Evolutionary conservation across 1,284 basidiomycete genomes (phyloP).

Genomic region (Mycosarcoma mackinlayi): DNA sequence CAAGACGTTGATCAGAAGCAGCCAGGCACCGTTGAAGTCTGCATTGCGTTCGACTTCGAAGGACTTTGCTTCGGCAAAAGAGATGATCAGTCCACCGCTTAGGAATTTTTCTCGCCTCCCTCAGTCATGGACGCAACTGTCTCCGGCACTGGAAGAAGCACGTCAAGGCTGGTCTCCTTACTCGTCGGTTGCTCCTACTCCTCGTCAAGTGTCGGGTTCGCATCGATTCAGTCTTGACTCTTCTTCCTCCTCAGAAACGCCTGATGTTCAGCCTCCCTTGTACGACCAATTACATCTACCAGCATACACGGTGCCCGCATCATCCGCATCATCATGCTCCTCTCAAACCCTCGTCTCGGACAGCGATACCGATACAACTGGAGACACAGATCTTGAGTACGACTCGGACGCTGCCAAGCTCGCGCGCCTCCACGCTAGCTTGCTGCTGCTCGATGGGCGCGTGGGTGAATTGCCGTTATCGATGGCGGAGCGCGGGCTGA

Average conservation of each 20-base stretch:
- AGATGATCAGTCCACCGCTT: conserved; percentile 12
- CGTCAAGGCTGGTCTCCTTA: conserved; percentile 38
- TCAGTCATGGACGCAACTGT: neutral
- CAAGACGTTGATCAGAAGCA: neutral
- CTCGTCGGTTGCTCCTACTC: conserved; percentile 29
- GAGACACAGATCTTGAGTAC: conserved; percentile 8
- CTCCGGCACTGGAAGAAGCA: conserved; percentile 13
- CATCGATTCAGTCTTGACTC: conserved; percentile 1
- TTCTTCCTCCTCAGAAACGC: neutral
- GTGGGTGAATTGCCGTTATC: conserved; percentile 30
- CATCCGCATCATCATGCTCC: conserved; percentile 15
- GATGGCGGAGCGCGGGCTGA: conserved; percentile 1
- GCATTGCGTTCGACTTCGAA: conserved; percentile 6
- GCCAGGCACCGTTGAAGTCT: conserved; percentile 17
- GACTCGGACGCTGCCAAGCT: conserved; percentile 33
- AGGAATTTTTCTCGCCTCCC: neutral
- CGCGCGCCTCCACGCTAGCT: conserved; percentile 34
- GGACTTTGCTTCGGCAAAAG: neutral
- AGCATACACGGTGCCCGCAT: neutral
- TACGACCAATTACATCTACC: no score
- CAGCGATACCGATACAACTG: conserved; percentile 4
- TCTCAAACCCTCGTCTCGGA: conserved; percentile 27
- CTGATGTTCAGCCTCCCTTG: neutral
- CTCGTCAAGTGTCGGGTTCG: conserved; percentile 15
- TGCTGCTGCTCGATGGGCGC: conserved; percentile 17